These are phyloP conservation scores for Musa balbisiana DNA, from an alignment of 202 grass and related monocot genomes.

Conservation along the genomic window DNA sequence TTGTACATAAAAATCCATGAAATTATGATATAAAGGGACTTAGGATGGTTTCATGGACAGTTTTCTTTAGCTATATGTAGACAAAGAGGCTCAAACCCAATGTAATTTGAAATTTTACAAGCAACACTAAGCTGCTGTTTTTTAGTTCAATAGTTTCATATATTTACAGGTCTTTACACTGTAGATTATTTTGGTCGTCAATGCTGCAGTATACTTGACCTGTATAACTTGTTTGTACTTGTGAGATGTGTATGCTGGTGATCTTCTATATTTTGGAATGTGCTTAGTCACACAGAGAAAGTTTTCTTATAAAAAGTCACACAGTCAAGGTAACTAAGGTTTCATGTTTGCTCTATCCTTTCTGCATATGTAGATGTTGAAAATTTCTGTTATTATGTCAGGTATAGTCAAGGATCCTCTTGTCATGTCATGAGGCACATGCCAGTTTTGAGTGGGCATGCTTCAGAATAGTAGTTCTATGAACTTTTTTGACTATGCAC, in stretches of 20 bases:
- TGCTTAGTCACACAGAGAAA: neutral
- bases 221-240: neutral
- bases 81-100: neutral
- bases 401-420: neutral
- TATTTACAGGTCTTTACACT: neutral
- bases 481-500: too few species aligned
- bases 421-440: neutral
- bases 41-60: neutral
- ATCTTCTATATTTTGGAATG: neutral
- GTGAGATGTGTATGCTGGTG: neutral
- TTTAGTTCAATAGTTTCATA: neutral
- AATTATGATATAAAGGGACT: neutral
- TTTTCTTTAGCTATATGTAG: neutral
- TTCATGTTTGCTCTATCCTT: neutral
- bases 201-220: neutral
- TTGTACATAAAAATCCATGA: neutral
- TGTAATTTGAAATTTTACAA: neutral
- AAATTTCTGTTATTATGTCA: neutral
- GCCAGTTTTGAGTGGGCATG: neutral
- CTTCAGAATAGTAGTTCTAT: too few species aligned
- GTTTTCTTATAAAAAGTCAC: neutral
- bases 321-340: neutral
- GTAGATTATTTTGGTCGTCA: neutral
- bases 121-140: neutral
- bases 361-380: neutral